Percentiles rank a stretch among this genome's conserved stretches.
Conservation (phyloP, 345 rosid species). For the Dimocarpus longan region DNA sequence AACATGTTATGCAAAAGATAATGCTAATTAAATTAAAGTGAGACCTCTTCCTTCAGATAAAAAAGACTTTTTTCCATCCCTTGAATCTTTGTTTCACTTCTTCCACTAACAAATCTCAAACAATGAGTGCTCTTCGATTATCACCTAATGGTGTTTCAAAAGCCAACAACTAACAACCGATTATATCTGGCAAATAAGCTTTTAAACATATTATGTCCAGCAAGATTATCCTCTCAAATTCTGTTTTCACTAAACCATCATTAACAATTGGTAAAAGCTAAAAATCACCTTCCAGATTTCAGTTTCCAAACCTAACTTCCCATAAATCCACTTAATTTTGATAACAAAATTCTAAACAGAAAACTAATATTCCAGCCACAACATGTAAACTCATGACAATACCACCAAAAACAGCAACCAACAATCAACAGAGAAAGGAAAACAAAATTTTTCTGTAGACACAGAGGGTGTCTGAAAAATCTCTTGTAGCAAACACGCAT, state of each 20-base stretch:
- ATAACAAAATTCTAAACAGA: background rate
- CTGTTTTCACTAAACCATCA: no score
- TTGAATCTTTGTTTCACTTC: constrained; percentile 1
- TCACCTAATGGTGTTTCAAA: background rate
- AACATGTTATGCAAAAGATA: background rate
- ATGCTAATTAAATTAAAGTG: background rate
- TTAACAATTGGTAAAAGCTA: no score
- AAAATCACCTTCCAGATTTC: no score
- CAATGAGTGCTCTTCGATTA: background rate
- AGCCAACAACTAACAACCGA: background rate
- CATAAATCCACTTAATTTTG: background rate
- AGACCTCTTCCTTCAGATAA: background rate
- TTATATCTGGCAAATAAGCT: background rate
- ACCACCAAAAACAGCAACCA: background rate
- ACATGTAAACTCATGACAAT: constrained; percentile 4
- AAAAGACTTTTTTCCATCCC: background rate
- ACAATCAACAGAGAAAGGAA: background rate
- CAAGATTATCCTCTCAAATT: no score
- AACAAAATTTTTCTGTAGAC: no score
- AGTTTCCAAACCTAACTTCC: no score
- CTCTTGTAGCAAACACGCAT: no score
- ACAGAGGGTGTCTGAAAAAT: no score
- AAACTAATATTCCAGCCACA: background rate
- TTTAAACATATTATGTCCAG: background rate
- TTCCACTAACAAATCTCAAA: background rate